A percentile compares a stretch with the other conserved stretches of the same genome.
phyloP scores from a whole-genome alignment of 2,329 filamentous ascomycete genomes.

The Cladosporium sp. region DNA sequence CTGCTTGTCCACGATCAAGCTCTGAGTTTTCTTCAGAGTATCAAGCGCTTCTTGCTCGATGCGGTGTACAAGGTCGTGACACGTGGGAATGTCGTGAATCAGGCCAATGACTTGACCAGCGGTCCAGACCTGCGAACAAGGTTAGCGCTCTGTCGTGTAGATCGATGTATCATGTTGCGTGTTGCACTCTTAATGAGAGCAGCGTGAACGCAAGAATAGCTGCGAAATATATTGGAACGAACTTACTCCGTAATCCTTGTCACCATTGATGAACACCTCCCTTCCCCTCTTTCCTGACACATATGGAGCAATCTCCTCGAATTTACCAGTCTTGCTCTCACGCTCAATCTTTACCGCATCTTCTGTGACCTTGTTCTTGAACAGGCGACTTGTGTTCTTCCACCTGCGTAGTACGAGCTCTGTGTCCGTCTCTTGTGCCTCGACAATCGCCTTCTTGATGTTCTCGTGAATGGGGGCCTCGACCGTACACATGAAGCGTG shows the following conservation, averaged over 20 bases:
- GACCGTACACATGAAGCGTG: conserved; percentile 92
- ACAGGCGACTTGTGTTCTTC: conserved; percentile 89
- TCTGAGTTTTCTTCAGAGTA: conserved; percentile 41
- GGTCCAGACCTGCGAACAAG: conserved; percentile 75
- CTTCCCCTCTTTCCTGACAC: conserved; percentile 89
- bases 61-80: conserved; percentile 45
- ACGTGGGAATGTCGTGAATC: conserved; percentile 54
- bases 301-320: conserved; percentile 80
- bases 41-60: conserved; percentile 50
- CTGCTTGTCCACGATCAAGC: conserved; percentile 42
- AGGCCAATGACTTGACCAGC: conserved; percentile 84
- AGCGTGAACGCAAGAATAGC: not conserved
- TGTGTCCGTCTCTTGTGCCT: conserved; percentile 86
- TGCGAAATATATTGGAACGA: not conserved
- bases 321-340: conserved; percentile 81
- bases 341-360: conserved; percentile 80
- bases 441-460: conserved; percentile 90
- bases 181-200: not conserved
- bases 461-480: conserved; percentile 91
- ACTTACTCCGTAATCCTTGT: conserved; percentile 84
- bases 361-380: conserved; percentile 82
- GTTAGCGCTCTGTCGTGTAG: not conserved
- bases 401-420: conserved; percentile 83
- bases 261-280: conserved; percentile 89
- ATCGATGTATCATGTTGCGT: not conserved